Percentiles rank a stretch among this genome's conserved stretches.
phyloP scores from a whole-genome alignment of 75 land plant species.

The Sequoia sempervirens region DNA sequence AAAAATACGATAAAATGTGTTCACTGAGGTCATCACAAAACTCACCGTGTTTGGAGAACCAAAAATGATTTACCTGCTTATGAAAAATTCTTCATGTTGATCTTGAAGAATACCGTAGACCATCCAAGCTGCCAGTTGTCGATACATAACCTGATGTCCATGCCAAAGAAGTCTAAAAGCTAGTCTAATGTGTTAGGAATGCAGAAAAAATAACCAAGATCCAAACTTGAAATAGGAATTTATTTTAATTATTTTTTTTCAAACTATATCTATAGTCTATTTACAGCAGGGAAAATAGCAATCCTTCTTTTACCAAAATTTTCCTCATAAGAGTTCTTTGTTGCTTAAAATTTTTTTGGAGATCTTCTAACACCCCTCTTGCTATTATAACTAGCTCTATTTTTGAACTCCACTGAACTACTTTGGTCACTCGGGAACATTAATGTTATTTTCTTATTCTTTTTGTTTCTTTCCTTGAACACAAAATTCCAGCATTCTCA shows the following conservation, averaged over 20 bases:
- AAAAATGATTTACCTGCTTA: constrained; percentile 88
- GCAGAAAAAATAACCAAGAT: constrained; percentile 3
- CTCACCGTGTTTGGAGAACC: too few species aligned
- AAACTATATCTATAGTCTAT: neutral
- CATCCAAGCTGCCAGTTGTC: constrained; percentile 96
- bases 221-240: neutral
- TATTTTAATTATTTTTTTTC: neutral
- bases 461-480: neutral
- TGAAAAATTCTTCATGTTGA: constrained; percentile 87
- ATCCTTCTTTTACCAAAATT: neutral
- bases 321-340: neutral
- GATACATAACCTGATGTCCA: constrained; percentile 97
- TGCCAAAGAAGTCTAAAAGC: constrained; percentile 89
- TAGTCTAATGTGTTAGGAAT: neutral
- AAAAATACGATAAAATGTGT: too few species aligned
- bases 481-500: neutral
- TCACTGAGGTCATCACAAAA: too few species aligned
- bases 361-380: too few species aligned
- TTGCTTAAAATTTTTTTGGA: neutral
- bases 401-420: too few species aligned
- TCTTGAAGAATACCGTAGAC: constrained; percentile 95
- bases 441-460: too few species aligned
- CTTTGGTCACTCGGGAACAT: neutral
- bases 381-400: neutral
- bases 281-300: neutral